Evolutionary conservation across 345 rosid genomes (phyloP).

Genomic region (Syzygium jambos): DNA sequence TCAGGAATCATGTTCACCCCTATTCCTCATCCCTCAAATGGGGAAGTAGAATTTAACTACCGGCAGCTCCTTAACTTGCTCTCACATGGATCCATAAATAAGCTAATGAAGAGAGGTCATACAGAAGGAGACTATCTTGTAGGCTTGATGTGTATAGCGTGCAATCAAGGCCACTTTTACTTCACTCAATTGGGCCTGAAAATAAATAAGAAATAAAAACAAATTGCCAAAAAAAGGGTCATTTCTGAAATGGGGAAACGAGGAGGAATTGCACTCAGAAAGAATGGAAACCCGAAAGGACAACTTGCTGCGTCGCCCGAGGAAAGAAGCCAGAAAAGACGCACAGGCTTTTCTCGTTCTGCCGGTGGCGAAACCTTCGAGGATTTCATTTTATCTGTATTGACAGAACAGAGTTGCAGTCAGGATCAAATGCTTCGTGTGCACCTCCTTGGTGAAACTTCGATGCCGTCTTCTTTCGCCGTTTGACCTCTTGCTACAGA

Average conservation of each 20-base stretch:
- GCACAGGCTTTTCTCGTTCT: not conserved
- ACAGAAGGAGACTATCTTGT: not conserved
- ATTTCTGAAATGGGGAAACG: not conserved
- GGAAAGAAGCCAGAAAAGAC: not conserved
- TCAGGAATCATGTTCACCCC: not conserved
- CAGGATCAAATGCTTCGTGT: not conserved
- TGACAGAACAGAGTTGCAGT: not conserved
- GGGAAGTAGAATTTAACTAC: not conserved
- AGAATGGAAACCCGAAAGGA: not conserved
- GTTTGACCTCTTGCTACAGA: not conserved
- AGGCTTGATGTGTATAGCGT: not conserved
- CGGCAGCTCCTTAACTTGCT: not conserved
- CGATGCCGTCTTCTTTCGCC: not conserved
- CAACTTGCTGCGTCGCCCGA: not conserved
- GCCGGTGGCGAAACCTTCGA: not conserved
- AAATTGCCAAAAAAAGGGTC: not conserved
- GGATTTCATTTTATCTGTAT: not conserved
- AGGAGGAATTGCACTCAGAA: not conserved
- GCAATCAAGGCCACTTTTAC: not conserved
- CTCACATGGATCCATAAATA: not conserved
- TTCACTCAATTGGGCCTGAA: not conserved
- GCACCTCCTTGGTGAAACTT: not conserved
- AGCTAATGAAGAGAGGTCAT: not conserved
- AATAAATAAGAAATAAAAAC: not conserved
- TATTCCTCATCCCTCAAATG: not conserved